Evolutionary conservation across 192 early-diverging fungal genomes (phyloP), one percentile per base, ranked within the genome.

Genomic region (Gaertneriomyces semiglobifer): DNA sequence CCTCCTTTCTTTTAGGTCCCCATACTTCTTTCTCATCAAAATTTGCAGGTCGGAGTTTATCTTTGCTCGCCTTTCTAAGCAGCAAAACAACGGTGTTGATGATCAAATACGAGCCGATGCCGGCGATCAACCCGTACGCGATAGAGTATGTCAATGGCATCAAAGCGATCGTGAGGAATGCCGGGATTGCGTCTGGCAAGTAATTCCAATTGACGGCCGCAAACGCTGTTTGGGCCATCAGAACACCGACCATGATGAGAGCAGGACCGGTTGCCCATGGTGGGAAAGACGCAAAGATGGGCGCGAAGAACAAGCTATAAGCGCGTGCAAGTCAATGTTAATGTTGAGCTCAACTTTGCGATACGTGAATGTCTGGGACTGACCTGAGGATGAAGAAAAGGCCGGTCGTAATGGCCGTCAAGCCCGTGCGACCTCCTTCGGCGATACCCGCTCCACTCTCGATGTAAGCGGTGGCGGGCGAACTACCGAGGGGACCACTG

Each of bases 261-360:
- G 91, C 91, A 0, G 91, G 90, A 4, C 90, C 89, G 2, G 91
- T 91, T 38, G 92, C 86, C 89, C 90, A 92, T 5, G 90, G 88
- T 48, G 90, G 92, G 76, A 92, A 88, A 16, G 84, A 83, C 6
- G 90, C 90, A 66, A 91, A 90, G 72, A 93, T 90, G 20, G 91
- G 91, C 0, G 90, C 81, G 63, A 93, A 90, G 81, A 93, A 91
- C 42, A 93, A 73, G 14, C 84, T 54, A 18, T 18, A 18, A 50
- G 1, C 25, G 25, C 25, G 25, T 0, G 25, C 25, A 33, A 33
- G 25, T 0, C 2, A 33, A 0, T 33, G 2, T 33, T 1, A 33
- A 2, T 33, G 25, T 33, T 33, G 1, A 33, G 25, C 25, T 33
- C 2, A 33, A 33, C 25, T 33, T 33, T 33, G 25, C 25, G 25